Evolutionary conservation across 208 protist species (phyloP), one percentile per base, ranked within the genome.

Genomic region (Leishmania arabica): DNA sequence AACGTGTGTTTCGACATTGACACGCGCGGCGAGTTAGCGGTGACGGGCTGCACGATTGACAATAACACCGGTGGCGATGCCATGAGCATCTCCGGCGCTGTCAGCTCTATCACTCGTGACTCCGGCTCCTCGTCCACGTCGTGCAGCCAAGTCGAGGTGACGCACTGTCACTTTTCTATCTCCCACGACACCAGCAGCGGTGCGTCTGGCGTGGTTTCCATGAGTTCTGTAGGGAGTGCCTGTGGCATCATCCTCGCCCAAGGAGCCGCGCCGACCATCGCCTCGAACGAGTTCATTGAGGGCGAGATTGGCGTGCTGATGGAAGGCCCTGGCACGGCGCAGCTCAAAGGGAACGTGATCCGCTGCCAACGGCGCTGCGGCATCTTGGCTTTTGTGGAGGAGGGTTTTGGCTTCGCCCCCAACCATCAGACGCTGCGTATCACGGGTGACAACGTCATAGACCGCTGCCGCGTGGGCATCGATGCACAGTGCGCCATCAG

Each of bases 241-340:
- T 93, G 89, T 81, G 94, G 95, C 83, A 90, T 96, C 2, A 77
- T 93, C 19, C 90, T 98, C 68, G 86, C 86, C 54, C 88, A 90
- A 53, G 86, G 90, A 21, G 95, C 95, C 3, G 86, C 84, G 13
- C 95, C 95, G 1, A 90, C 86, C 5, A 92, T 96, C 75, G 70
- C 81, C 1, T 80, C 79, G 19, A 98, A 98, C 81, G 91, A 95
- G 71, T 60, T 98, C 7, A 34, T 88, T 2, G 86, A 96, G 69
- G 95, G 95, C 24, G 87, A 89, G 49, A 87, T 98, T 58, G 95
- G 95, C 47, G 88, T 98, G 54, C 81, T 93, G 27, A 90, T 98
- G 45, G 93, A 98, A 37, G 81, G 77, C 72, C 80, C 87, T 0
- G 92, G 93, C 15, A 80, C 87, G 21, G 92, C 95, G 17, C 81